phyloP scores from a whole-genome alignment of 192 early-diverging fungal species.

The Backusella tarrabulga region DNA sequence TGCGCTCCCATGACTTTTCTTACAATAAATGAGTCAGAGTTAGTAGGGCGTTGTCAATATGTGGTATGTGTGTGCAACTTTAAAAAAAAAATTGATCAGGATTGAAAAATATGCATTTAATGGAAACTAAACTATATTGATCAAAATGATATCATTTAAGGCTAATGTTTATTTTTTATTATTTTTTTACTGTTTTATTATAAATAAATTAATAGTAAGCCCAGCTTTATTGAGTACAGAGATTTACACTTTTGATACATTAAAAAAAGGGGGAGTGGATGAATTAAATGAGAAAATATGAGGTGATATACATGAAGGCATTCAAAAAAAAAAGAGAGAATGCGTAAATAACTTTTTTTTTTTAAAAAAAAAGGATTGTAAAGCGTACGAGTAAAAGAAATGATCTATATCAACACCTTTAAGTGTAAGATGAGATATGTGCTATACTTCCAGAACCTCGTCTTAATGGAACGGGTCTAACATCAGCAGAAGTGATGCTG shows the following conservation, averaged over 20 bases:
- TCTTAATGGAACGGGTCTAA: neutral
- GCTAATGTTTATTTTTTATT: neutral
- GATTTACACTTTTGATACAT: neutral
- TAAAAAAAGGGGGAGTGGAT: neutral
- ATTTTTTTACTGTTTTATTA: neutral
- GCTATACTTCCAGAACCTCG: slow-evolving; percentile 7
- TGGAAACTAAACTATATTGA: too few relatives aligned
- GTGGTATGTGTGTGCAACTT: neutral
- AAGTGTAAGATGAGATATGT: neutral
- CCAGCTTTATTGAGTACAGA: neutral
- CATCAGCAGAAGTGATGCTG: neutral
- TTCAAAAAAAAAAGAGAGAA: neutral
- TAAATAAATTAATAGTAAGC: neutral
- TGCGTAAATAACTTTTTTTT: neutral
- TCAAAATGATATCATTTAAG: neutral
- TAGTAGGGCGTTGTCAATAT: too few relatives aligned
- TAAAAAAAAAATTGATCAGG: too few relatives aligned
- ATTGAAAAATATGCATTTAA: too few relatives aligned
- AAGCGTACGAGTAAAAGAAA: neutral
- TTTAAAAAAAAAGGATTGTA: neutral
- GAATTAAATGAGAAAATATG: neutral
- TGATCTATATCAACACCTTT: neutral
- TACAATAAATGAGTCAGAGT: neutral
- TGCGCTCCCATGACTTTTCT: neutral
- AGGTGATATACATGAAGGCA: neutral